Evolutionary conservation across 495 filamentous ascomycete genomes (phyloP).

Genomic region (Neurospora intermedia): DNA sequence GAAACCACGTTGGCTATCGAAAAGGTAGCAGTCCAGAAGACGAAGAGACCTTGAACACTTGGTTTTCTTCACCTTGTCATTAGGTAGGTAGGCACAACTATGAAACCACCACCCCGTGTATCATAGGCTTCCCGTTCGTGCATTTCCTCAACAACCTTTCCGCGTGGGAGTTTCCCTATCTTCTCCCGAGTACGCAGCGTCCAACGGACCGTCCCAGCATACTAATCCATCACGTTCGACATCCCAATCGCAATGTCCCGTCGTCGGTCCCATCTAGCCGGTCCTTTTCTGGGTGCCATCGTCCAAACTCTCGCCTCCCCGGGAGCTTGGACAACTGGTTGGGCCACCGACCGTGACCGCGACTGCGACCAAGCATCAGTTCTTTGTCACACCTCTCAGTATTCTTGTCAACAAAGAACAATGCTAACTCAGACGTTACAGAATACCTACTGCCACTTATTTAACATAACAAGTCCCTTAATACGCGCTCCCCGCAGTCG

Average conservation of each 20-base stretch:
- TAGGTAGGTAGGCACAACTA: neutral
- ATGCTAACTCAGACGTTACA: neutral
- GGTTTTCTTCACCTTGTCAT: neutral
- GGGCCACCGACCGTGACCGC: neutral
- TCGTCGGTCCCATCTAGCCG: neutral
- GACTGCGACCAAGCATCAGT: neutral
- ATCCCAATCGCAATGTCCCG: neutral
- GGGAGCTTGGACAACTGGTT: neutral
- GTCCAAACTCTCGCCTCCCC: neutral
- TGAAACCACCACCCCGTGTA: neutral
- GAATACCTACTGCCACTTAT: neutral
- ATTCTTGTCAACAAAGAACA: neutral
- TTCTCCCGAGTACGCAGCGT: neutral
- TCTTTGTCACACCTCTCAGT: neutral
- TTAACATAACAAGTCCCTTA: neutral
- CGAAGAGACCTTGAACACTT: neutral
- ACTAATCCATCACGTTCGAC: neutral
- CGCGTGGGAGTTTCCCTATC: neutral
- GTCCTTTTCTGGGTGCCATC: neutral
- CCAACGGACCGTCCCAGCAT: neutral
- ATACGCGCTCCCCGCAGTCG: neutral
- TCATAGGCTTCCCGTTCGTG: neutral
- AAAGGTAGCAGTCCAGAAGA: neutral
- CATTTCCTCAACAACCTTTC: neutral
- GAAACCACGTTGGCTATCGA: conserved; percentile 1